Evolutionary conservation across 768 basidiomycete species (phyloP).

Genomic region (Tubosaeta brunneosetosa): DNA sequence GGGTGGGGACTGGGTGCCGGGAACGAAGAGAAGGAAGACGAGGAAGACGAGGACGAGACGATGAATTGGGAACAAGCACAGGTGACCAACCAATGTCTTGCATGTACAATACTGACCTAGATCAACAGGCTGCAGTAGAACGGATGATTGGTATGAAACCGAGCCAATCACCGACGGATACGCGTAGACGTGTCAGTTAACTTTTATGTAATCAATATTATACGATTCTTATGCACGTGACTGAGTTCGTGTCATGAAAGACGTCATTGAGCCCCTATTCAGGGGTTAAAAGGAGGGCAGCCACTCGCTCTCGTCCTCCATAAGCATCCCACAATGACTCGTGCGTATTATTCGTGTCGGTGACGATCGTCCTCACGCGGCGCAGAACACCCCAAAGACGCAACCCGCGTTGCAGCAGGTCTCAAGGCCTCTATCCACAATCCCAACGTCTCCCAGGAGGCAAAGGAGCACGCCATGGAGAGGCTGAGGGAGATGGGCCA

Average conservation of each 20-base stretch:
- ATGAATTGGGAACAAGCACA: conserved; percentile 71
- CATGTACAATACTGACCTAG: background rate
- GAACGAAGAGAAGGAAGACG: conserved; percentile 54
- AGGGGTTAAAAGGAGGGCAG: background rate
- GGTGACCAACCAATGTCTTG: conserved; percentile 29
- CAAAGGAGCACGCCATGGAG: conserved; percentile 45
- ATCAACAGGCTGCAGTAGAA: conserved; percentile 47
- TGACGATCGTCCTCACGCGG: background rate
- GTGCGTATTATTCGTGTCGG: conserved; percentile 1
- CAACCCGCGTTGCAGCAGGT: conserved; percentile 48
- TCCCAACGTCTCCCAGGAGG: conserved; percentile 52
- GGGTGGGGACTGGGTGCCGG: conserved; percentile 73
- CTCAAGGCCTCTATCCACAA: conserved; percentile 57
- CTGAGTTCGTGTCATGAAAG: background rate
- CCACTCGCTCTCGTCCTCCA: background rate
- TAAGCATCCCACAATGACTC: conserved; percentile 8
- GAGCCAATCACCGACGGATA: conserved; percentile 22
- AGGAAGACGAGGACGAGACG: conserved; percentile 61
- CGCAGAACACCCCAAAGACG: conserved; percentile 35
- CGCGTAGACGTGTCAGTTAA: conserved; percentile 25
- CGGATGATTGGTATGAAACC: conserved; percentile 53
- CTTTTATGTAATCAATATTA: conserved; percentile 2
- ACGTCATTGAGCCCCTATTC: conserved; percentile 21
- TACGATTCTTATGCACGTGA: conserved; percentile 11
- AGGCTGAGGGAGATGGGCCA: conserved; percentile 41